phyloP scores from a whole-genome alignment of 2,329 filamentous ascomycete genomes.

The Cucurbitaria berberidis region DNA sequence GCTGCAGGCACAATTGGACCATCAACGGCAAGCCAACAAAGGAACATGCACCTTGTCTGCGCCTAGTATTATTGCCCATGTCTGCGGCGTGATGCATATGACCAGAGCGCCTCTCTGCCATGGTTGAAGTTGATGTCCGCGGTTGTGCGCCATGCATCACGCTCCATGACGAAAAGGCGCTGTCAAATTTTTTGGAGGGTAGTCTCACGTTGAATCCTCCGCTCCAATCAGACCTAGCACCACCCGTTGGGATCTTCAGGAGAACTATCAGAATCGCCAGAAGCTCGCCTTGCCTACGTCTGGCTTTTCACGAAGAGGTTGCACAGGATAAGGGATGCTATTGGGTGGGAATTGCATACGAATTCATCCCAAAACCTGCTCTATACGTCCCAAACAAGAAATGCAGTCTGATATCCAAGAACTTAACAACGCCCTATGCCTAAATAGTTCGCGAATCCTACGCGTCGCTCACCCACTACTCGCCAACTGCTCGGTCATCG shows the following conservation, averaged over 20 bases:
- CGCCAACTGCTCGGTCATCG: constrained; percentile 54
- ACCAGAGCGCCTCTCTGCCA: not conserved
- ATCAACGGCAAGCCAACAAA: constrained; percentile 3
- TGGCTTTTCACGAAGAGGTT: not conserved
- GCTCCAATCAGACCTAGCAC: constrained; percentile 4
- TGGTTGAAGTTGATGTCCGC: not conserved
- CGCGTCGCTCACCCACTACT: not conserved
- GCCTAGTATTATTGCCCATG: constrained; percentile 12
- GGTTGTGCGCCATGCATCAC: constrained; percentile 12
- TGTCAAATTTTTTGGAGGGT: not conserved
- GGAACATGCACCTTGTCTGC: constrained; percentile 8
- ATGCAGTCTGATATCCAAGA: not conserved
- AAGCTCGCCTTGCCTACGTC: not conserved
- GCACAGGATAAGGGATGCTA: not conserved
- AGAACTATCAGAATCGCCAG: not conserved
- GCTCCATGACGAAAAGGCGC: constrained; percentile 1
- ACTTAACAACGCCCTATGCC: constrained; percentile 10
- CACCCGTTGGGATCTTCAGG: constrained; percentile 14
- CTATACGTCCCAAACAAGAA: not conserved
- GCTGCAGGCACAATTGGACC: constrained; percentile 6
- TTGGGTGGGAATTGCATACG: not conserved
- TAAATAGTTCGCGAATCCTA: constrained; percentile 11
- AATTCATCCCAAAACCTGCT: not conserved
- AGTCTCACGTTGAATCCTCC: not conserved
- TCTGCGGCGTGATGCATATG: not conserved